phyloP scores from a whole-genome alignment of 2,329 filamentous ascomycete species.

The Monosporascus sp. region DNA sequence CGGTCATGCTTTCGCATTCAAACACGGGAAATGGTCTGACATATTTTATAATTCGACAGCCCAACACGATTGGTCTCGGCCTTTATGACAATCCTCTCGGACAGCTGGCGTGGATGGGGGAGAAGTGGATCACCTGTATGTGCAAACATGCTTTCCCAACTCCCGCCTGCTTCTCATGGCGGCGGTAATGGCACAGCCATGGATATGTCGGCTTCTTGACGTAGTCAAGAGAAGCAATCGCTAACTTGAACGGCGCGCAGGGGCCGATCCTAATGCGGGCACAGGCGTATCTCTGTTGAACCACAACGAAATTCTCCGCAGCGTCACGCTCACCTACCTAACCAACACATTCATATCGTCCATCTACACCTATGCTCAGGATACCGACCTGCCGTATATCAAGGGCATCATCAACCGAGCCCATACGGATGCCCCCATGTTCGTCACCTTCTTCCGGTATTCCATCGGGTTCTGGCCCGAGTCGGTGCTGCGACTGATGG shows the following conservation, averaged over 20 bases:
- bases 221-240: no score
- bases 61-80: no score
- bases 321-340: constrained; percentile 14
- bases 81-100: no score
- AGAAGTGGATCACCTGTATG: no score
- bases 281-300: constrained; percentile 8
- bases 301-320: constrained; percentile 8
- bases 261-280: constrained; percentile 14
- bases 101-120: no score
- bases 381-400: constrained; percentile 26
- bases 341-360: constrained; percentile 20
- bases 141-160: no score
- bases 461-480: constrained; percentile 11
- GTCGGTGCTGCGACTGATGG: constrained; percentile 2
- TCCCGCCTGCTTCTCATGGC: no score
- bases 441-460: constrained; percentile 14
- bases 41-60: no score
- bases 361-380: constrained; percentile 31
- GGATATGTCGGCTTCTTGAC: no score
- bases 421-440: constrained; percentile 11
- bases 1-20: no score
- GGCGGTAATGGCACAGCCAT: no score
- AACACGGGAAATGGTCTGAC: no score
- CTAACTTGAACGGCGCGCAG: background rate
- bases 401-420: constrained; percentile 27